Evolutionary conservation across 805 yeast genomes (phyloP), one percentile per base, ranked within the genome.

Genomic region (Candida oleophila): DNA sequence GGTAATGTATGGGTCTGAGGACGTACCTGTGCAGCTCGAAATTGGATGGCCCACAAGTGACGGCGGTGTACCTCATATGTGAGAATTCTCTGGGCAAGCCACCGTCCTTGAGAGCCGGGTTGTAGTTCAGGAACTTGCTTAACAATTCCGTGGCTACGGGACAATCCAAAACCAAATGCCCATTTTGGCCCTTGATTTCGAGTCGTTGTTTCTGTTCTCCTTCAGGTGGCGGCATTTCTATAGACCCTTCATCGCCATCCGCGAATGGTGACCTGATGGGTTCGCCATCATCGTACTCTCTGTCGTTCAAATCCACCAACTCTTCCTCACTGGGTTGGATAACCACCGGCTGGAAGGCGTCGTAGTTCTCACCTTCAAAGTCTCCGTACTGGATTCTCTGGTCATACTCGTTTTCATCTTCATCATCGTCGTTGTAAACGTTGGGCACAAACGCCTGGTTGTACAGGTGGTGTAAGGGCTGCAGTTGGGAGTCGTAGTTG

Each of bases 1-100:
- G 79, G 59, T 80, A 80, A 56, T 80, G 80, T 16, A 72, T 69
- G 2, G 80, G 81, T 38, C 87, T 71, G 48, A 82, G 69, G 38
- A 74, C 74, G 62, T 79, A 82, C 4, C 84, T 84, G 49, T 74
- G 74, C 38, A 72, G 64, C 49, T 71, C 70, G 61, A 82, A 82
- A 48, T 82, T 82, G 39, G 82, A 82, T 3, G 87, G 87, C n/a
- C 84, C 86, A 57, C 82, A 78, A 1, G 86, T 82, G 4, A 83
- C 87, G 2, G 87, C 87, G 1, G 76, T 69, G 59, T 81, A 81
- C 52, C 85, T 64, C 81, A 81, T 71, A 55, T 78, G 82, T 14
- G 81, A 71, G 60, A 81, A 81, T 59, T 81, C 86, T 57, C 77
- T 57, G n/a, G 70, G 61, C 46, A 71, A 62, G 1, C 75, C 76